Evolutionary conservation across 192 early-diverging fungal genomes (phyloP), one percentile per base, ranked within the genome.

Genomic region (Jimgerdemannia lactiflua): DNA sequence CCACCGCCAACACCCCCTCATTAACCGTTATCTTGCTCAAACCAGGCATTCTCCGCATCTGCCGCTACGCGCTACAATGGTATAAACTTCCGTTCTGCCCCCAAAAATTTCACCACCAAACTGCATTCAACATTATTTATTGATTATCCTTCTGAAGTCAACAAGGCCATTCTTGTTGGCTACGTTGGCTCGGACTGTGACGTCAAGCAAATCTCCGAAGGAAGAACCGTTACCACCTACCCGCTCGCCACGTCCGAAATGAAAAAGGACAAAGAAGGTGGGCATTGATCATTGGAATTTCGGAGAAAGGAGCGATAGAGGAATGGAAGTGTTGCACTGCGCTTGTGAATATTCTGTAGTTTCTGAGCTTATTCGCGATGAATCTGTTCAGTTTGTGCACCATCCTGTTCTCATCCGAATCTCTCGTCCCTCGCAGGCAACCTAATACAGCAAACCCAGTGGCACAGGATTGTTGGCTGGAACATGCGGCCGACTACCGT

Each of bases 161-260:
- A 93, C 84, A 91, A 91, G 84, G 87, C 86, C 18, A 89, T 82
- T 2, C 80, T 93, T 49, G 72, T 92, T 39, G 92, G 92, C 70
- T 83, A 86, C 69, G 87, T 91, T 20, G 91, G 91, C 19, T 78
- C 82, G 42, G 90, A 92, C 76, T 82, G 87, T n/a, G 83, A 85
- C 29, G 74, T 80, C 2, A 71, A 74, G 65, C 83, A 77, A 4
- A 71, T 87, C 64, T 67, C 65, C 17, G 82, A 83, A 64, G 88
- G 88, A 20, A 79, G 74, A 7, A 85, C 80, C 39, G 79, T 90
- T 19, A 83, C 82, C 41, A 82, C 79, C 44, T 92, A 91, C 74
- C 83, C 88, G n/a, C 80, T 92, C 68, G 91, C 90, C 59, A 92
- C 91, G 0, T 86, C 89, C 3, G 85, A 87, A 43, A 82, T 83